phyloP scores from a whole-genome alignment of 306 rosid species.

The Cucumis cinereus region DNA sequence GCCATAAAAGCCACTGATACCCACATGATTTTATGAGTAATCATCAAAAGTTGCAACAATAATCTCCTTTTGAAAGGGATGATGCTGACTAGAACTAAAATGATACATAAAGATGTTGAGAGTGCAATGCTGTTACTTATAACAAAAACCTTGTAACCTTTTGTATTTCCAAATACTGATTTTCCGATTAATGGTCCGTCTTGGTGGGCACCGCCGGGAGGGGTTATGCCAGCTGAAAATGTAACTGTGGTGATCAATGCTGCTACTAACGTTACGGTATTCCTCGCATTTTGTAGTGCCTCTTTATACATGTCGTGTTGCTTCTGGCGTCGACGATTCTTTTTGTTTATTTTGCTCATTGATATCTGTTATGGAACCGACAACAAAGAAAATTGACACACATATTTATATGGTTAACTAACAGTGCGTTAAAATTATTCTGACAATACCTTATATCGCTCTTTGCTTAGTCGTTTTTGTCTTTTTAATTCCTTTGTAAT shows the following conservation, averaged over 20 bases:
- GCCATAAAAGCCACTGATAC: constrained; percentile 56
- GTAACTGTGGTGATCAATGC: constrained; percentile 56
- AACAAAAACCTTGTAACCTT: constrained; percentile 47
- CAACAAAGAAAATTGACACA: too few relatives aligned
- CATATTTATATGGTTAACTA: too few relatives aligned
- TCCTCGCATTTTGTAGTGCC: constrained; percentile 60
- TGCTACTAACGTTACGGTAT: constrained; percentile 46
- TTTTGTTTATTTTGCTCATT: neutral
- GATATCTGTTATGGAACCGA: neutral
- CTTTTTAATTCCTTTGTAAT: neutral
- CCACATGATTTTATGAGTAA: constrained; percentile 63
- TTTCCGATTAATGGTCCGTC: constrained; percentile 35
- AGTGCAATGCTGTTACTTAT: constrained; percentile 46
- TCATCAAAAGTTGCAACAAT: constrained; percentile 22
- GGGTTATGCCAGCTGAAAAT: constrained; percentile 48
- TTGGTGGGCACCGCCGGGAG: constrained; percentile 53
- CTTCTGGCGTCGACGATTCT: neutral
- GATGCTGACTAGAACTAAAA: constrained; percentile 55
- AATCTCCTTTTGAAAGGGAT: constrained; percentile 48
- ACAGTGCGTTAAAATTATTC: too few relatives aligned
- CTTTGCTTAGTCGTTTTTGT: neutral
- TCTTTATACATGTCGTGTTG: constrained; percentile 39
- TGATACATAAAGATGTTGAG: constrained; percentile 46
- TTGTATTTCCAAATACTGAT: constrained; percentile 20
- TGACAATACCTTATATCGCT: neutral